Evolutionary conservation across 2,329 filamentous ascomycete species (phyloP).

Genomic region (Arthrobotrys conoides): DNA sequence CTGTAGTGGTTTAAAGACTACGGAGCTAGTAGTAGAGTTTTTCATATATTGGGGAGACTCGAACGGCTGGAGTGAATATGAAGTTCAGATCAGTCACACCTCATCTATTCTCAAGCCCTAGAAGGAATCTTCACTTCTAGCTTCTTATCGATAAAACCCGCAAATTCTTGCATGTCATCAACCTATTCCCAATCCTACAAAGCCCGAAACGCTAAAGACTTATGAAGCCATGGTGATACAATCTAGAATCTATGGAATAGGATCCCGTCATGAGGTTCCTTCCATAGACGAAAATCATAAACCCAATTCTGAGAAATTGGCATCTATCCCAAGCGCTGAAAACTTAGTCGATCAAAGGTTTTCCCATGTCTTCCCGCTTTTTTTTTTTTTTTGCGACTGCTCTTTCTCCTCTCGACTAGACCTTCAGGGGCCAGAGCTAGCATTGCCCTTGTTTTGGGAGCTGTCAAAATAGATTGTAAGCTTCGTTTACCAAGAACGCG

Average conservation of each 20-base stretch:
- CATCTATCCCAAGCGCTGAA: background rate
- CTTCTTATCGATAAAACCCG: constrained; percentile 5
- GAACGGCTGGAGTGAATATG: too few relatives aligned
- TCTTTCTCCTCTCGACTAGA: constrained; percentile 3
- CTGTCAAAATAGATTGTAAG: constrained; percentile 52
- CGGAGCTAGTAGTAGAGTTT: too few relatives aligned
- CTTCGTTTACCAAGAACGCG: constrained; percentile 22
- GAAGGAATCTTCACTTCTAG: background rate
- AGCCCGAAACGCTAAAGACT: constrained; percentile 4
- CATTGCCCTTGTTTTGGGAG: constrained; percentile 36
- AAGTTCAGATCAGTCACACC: too few relatives aligned
- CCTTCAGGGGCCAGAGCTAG: constrained; percentile 1
- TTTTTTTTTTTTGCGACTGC: constrained; percentile 1
- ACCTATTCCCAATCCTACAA: constrained; percentile 37
- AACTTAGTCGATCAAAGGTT: background rate
- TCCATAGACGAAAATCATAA: constrained; percentile 18
- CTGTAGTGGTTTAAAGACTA: too few relatives aligned
- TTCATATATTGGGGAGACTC: too few relatives aligned
- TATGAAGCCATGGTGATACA: constrained; percentile 36
- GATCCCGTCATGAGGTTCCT: background rate
- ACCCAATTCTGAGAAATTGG: background rate
- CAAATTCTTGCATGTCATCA: background rate
- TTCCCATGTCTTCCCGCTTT: too few relatives aligned
- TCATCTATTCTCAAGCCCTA: background rate
- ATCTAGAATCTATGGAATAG: constrained; percentile 25